Percentiles rank a stretch among this genome's conserved stretches.
These are phyloP conservation scores for Rhypophila decipiens DNA, from an alignment of 495 filamentous ascomycete genomes.

Conservation along the genomic window DNA sequence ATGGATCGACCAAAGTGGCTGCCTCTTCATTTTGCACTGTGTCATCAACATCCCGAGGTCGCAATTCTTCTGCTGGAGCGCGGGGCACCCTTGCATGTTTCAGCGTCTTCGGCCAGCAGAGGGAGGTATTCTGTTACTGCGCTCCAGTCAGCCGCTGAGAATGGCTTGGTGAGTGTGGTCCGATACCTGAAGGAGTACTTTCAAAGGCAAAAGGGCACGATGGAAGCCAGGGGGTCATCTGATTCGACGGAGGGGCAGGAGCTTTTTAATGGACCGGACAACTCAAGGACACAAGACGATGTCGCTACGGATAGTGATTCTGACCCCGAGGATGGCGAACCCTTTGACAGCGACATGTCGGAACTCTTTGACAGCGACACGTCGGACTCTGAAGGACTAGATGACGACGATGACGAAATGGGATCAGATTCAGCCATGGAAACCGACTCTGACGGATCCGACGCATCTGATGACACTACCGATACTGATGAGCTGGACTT, in stretches of 20 bases:
- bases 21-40: conserved; percentile 7
- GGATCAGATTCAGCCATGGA: background rate
- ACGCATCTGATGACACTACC: background rate
- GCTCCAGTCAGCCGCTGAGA: conserved; percentile 3
- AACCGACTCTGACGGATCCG: background rate
- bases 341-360: background rate
- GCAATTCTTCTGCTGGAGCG: conserved; percentile 6
- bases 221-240: background rate
- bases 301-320: background rate
- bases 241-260: background rate
- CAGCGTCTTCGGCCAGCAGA: background rate
- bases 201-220: background rate
- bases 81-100: conserved; percentile 4
- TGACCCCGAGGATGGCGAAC: background rate
- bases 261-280: background rate
- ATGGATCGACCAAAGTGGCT: conserved; percentile 3
- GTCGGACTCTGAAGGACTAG: background rate
- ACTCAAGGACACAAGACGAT: background rate
- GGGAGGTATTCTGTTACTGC: background rate
- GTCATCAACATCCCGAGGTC: background rate
- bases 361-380: background rate
- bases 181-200: conserved; percentile 2
- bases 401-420: background rate
- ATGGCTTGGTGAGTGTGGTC: conserved; percentile 4
- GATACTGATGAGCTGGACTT: background rate